These are phyloP conservation scores for Scolecobasidium constrictum DNA, from an alignment of 2,329 filamentous ascomycete species.

Conservation along the genomic window DNA sequence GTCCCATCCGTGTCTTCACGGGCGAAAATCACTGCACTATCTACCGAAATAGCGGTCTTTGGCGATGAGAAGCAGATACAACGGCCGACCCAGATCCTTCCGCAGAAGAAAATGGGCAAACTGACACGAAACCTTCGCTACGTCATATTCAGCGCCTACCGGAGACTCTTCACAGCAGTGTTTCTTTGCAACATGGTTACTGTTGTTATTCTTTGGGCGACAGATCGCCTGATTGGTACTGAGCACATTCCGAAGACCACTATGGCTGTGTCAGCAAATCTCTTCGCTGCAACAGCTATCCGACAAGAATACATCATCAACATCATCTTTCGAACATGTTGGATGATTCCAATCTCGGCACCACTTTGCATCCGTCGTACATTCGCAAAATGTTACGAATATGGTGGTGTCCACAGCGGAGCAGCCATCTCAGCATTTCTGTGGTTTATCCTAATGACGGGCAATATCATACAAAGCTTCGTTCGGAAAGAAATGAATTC, in stretches of 20 bases:
- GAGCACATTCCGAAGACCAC: no score
- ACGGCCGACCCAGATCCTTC: no score
- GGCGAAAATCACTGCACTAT: no score
- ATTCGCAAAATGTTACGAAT: slow-evolving; percentile 29
- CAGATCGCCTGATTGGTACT: no score
- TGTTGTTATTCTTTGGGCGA: neutral
- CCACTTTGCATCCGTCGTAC: slow-evolving; percentile 24
- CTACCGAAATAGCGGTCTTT: no score
- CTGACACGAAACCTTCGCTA: no score
- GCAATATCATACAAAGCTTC: slow-evolving; percentile 19
- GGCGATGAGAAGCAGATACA: no score
- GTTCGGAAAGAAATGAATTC: slow-evolving; percentile 12
- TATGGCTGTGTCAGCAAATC: slow-evolving; percentile 19
- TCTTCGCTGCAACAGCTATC: slow-evolving; percentile 22
- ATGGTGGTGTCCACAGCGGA: slow-evolving; percentile 29
- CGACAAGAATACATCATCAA: slow-evolving; percentile 31
- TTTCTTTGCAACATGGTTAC: slow-evolving; percentile 25
- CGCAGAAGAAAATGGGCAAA: no score
- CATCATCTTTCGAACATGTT: slow-evolving; percentile 22
- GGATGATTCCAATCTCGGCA: slow-evolving; percentile 20
- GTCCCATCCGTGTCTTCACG: no score
- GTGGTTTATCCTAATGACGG: slow-evolving; percentile 33
- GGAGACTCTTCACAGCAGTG: slow-evolving; percentile 31
- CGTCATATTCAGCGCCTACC: slow-evolving; percentile 9
- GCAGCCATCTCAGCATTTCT: slow-evolving; percentile 24